These are phyloP conservation scores for Hyphopichia pseudoburtonii DNA, from an alignment of 1,139 yeast genomes.

Conservation along the genomic window DNA sequence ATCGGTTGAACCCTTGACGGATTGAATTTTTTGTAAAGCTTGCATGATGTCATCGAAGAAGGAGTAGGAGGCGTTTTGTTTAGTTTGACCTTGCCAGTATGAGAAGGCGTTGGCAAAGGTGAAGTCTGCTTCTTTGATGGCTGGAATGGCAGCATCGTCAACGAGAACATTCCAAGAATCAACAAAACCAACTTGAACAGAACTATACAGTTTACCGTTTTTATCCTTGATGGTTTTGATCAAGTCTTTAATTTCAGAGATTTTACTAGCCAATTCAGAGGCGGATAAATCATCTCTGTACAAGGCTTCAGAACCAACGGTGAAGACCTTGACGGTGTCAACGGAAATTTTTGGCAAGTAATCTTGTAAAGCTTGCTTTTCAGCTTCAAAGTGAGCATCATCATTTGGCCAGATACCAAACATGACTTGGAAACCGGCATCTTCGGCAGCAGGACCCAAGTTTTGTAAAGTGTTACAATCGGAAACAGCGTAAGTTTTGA, in stretches of 20 bases:
- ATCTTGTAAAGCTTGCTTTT: slow-evolving; percentile 63
- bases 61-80: slow-evolving; percentile 76
- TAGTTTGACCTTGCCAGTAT: slow-evolving; percentile 97
- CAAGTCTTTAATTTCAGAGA: slow-evolving; percentile 56
- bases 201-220: slow-evolving; percentile 72
- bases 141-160: slow-evolving; percentile 69
- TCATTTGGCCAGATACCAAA: slow-evolving; percentile 92
- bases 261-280: slow-evolving; percentile 60
- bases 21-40: slow-evolving; percentile 84
- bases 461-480: slow-evolving; percentile 83
- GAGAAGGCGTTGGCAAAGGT: slow-evolving; percentile 93
- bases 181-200: slow-evolving; percentile 83
- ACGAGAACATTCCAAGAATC: slow-evolving; percentile 95
- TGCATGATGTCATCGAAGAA: slow-evolving; percentile 96
- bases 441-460: slow-evolving; percentile 84
- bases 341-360: slow-evolving; percentile 72
- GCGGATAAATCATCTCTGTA: slow-evolving; percentile 84
- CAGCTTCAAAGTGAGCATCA: slow-evolving; percentile 67
- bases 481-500: slow-evolving; percentile 83
- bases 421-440: slow-evolving; percentile 68
- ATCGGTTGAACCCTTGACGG: slow-evolving; percentile 81
- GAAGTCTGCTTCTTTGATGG: slow-evolving; percentile 76
- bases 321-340: slow-evolving; percentile 66
- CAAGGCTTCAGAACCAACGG: slow-evolving; percentile 91
- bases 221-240: slow-evolving; percentile 67